Conservation (phyloP, 768 basidiomycete genomes). For the Rubroboletus satanas region DNA sequence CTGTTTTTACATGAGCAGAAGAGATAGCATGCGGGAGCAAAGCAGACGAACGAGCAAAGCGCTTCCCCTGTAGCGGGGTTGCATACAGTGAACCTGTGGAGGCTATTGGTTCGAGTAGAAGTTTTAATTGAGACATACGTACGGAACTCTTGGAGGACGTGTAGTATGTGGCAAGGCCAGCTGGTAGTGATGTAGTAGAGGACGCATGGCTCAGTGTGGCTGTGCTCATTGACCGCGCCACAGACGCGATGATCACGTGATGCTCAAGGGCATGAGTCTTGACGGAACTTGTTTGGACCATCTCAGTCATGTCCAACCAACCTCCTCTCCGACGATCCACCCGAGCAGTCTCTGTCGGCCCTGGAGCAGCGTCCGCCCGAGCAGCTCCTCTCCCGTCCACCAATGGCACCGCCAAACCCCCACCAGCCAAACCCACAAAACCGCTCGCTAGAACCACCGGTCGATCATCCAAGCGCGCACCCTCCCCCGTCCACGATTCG, state of each 20-base stretch:
- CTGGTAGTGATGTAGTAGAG: conserved; percentile 6
- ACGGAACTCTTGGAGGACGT: conserved; percentile 7
- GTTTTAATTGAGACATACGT: not conserved
- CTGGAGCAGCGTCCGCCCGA: conserved; percentile 25
- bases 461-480: conserved; percentile 45
- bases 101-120: not conserved
- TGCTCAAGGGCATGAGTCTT: not conserved
- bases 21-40: conserved; percentile 39
- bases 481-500: conserved; percentile 45
- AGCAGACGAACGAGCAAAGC: conserved; percentile 54
- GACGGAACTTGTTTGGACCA: not conserved
- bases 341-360: conserved; percentile 47
- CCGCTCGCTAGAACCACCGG: conserved; percentile 21
- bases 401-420: conserved; percentile 31
- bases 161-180: not conserved
- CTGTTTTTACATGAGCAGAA: conserved; percentile 32
- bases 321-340: conserved; percentile 49
- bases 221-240: conserved; percentile 17
- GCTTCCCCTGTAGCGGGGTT: conserved; percentile 69
- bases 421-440: conserved; percentile 36
- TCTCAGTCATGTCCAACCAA: conserved; percentile 27
- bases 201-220: conserved; percentile 14
- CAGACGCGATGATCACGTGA: conserved; percentile 28
- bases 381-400: conserved; percentile 31
- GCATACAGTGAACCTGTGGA: conserved; percentile 45